Percentiles rank a stretch among this genome's conserved stretches.
Evolutionary conservation across 2,329 filamentous ascomycete genomes (phyloP).

Genomic region (Huntiella bhutanensis): DNA sequence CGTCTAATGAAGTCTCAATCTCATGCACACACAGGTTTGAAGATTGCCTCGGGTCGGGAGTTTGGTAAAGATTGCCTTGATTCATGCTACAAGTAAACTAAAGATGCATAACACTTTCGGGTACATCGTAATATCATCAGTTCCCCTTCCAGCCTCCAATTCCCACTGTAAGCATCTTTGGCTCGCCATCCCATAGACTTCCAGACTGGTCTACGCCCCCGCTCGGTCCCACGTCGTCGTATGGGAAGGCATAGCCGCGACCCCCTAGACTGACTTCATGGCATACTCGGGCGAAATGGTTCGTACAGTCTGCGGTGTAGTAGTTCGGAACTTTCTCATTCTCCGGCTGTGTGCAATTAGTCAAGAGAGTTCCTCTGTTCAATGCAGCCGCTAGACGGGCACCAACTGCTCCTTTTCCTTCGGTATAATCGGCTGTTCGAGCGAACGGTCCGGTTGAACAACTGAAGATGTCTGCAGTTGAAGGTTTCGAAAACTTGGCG

Average conservation of each 20-base stretch:
- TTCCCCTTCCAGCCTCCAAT: constrained; percentile 26
- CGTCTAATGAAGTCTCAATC: too few relatives aligned
- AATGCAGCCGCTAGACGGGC: constrained; percentile 59
- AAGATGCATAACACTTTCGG: too few relatives aligned
- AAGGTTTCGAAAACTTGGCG: constrained; percentile 26
- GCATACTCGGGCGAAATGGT: constrained; percentile 48
- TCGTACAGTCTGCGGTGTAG: constrained; percentile 36
- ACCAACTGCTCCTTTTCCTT: constrained; percentile 41
- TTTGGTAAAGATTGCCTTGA: too few relatives aligned
- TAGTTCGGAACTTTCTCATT: constrained; percentile 29
- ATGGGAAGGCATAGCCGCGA: constrained; percentile 51
- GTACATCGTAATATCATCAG: background rate
- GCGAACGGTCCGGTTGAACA: constrained; percentile 40
- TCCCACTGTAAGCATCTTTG: constrained; percentile 34
- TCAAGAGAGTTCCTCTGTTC: constrained; percentile 51
- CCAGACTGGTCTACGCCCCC: constrained; percentile 41
- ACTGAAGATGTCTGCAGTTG: constrained; percentile 30
- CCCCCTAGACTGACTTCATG: constrained; percentile 40
- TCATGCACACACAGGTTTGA: too few relatives aligned
- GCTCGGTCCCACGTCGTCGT: constrained; percentile 46
- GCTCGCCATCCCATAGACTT: constrained; percentile 37
- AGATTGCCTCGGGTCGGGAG: too few relatives aligned
- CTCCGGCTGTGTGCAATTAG: constrained; percentile 31
- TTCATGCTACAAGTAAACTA: too few relatives aligned
- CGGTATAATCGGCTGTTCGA: constrained; percentile 21